Base-by-base conservation (phyloP, 768 basidiomycete species). In the Amyloporia xantha region DNA sequence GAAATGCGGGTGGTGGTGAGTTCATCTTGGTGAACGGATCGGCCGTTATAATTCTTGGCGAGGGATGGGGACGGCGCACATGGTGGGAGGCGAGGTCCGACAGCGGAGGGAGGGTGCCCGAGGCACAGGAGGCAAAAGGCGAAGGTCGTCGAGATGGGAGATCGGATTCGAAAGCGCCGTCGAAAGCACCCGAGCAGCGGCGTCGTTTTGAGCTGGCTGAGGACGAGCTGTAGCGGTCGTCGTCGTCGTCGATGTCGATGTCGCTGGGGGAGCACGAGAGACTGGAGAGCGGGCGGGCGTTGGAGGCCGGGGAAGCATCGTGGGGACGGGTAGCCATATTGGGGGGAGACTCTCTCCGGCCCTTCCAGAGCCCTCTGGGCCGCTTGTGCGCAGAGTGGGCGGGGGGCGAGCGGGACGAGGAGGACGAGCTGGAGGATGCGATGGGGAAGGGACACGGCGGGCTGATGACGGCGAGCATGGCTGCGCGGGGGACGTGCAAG, bases 281-380 rank as follows among this genome's bases (percentile, higher is more conserved):
- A 39, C 28, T 21, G 19, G 26, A 19, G 49, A 27, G n/a, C 13
- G 24, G 33, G 48, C 10, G 40, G 26, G 40, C 28, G 45, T 44
- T 41, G 43, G 54, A 51, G 38, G 1, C 12, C 35, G 36, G 28
- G 33, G 42, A 35, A 23, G 28, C 47, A 36, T 30, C 25, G 44
- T 33, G 30, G 7, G 30, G 30, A 33, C 30, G 30, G 15, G 7
- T 33, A 7, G 30, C 30, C 30, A 33, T 33, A 33, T 33, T 15
- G 30, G 15, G 30, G 15, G 27, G 52, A 6, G 25, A 10, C 13
- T 36, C 52, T 49, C 53, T 47, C 42, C 58, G 59, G 41, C 55
- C 54, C 26, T 58, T 59, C 62, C 62, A 63, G 54, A 63, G 57
- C 23, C 62, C 62, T 44, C 62, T 55, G 26, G 59, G 62, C 7